Evolutionary conservation across 495 filamentous ascomycete species (phyloP).

Genomic region (Penicillium macrosclerotiorum): DNA sequence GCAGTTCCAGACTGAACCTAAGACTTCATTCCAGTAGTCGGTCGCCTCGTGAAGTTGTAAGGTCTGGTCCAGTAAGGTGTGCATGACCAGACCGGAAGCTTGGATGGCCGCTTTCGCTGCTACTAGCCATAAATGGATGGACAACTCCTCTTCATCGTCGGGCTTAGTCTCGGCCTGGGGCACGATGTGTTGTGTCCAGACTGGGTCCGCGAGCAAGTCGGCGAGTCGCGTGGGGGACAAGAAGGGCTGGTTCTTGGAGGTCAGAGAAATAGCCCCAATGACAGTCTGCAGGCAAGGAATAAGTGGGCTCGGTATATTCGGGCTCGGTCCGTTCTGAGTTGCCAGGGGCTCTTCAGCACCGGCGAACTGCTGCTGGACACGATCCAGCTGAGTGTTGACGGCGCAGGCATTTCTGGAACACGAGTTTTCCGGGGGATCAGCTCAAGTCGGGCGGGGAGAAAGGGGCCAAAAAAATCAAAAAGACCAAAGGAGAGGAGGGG

Average conservation of each 20-base stretch:
- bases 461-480: too few relatives aligned
- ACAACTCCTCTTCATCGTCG: constrained; percentile 47
- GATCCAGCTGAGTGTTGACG: constrained; percentile 78
- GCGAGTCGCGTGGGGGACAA: constrained; percentile 53
- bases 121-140: constrained; percentile 83
- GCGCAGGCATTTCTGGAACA: constrained; percentile 67
- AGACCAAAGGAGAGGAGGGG: background rate
- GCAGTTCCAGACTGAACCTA: constrained; percentile 67
- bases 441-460: background rate
- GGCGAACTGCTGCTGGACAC: constrained; percentile 54
- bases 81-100: constrained; percentile 73
- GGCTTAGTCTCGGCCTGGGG: background rate
- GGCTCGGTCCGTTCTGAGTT: too few relatives aligned
- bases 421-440: background rate
- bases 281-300: constrained; percentile 55
- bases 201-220: constrained; percentile 57
- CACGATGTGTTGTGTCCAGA: constrained; percentile 15
- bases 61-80: constrained; percentile 71
- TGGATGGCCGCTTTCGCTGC: constrained; percentile 84
- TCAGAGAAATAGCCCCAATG: constrained; percentile 66
- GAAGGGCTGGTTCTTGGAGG: constrained; percentile 53
- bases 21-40: constrained; percentile 87
- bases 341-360: constrained; percentile 16
- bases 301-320: constrained; percentile 18
- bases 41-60: constrained; percentile 80